Percentiles rank a stretch among this genome's conserved stretches.
Evolutionary conservation across 2,329 filamentous ascomycete genomes (phyloP).

Genomic region (Diaporthe citri): DNA sequence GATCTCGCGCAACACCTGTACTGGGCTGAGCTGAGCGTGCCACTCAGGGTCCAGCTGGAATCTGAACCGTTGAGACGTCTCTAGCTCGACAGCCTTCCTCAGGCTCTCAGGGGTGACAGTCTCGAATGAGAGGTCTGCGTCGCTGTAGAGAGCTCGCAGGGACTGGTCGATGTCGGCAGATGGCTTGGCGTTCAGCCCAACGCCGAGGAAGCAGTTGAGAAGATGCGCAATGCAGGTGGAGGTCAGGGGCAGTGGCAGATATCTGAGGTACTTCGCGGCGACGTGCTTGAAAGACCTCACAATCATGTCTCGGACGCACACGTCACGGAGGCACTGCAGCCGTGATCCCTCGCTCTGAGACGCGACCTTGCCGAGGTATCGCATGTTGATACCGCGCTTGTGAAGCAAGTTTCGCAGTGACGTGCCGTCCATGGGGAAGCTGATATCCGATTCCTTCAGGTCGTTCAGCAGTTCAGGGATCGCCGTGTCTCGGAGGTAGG

Average conservation of each 20-base stretch:
- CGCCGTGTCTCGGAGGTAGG: conserved; percentile 79
- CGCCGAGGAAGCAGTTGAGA: conserved; percentile 91
- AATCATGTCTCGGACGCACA: conserved; percentile 93
- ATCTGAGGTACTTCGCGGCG: conserved; percentile 81
- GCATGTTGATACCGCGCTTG: conserved; percentile 96
- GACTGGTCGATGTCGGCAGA: conserved; percentile 81
- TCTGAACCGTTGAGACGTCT: conserved; percentile 81
- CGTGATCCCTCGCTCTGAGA: conserved; percentile 77
- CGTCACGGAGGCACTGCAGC: conserved; percentile 80
- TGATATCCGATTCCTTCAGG: conserved; percentile 90
- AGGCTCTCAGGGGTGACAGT: conserved; percentile 81
- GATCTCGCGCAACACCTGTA: conserved; percentile 91
- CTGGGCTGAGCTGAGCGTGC: conserved; percentile 74
- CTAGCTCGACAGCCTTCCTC: conserved; percentile 75
- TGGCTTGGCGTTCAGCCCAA: conserved; percentile 81
- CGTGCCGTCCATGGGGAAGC: conserved; percentile 98
- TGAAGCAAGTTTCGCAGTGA: conserved; percentile 90
- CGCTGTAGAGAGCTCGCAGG: conserved; percentile 81
- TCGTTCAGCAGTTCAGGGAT: conserved; percentile 90
- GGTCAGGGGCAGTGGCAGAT: conserved; percentile 84
- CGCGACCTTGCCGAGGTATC: conserved; percentile 91
- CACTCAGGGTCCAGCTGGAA: conserved; percentile 79
- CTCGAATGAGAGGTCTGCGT: conserved; percentile 86
- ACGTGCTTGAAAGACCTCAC: conserved; percentile 96
- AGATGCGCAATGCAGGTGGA: conserved; percentile 86